These are phyloP conservation scores for Mucor lusitanicus DNA, from an alignment of 371 early-diverging fungal genomes.

Conservation along the genomic window DNA sequence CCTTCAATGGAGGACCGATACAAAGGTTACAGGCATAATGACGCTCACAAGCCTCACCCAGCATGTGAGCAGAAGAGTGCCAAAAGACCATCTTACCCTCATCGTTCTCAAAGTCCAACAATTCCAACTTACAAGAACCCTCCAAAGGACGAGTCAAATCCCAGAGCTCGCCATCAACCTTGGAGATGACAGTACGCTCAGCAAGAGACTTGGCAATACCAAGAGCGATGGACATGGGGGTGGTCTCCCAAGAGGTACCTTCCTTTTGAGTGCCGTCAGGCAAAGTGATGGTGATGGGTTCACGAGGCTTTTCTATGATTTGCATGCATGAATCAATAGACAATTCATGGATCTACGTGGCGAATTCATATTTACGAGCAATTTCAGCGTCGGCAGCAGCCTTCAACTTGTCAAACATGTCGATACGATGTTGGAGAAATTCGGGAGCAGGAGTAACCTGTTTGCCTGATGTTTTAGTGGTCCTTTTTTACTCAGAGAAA, in stretches of 20 bases:
- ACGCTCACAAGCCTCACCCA: conserved; percentile 98
- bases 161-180: conserved; percentile 93
- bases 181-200: conserved; percentile 93
- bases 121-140: conserved; percentile 78
- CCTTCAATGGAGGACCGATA: conserved; percentile 98
- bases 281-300: conserved; percentile 86
- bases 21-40: conserved; percentile 97
- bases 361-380: conserved; percentile 61
- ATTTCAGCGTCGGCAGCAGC: conserved; percentile 75
- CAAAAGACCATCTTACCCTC: conserved; percentile 98
- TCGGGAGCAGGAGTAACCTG: conserved; percentile 75
- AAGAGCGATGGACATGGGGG: conserved; percentile 94
- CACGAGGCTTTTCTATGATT: conserved; percentile 78
- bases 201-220: conserved; percentile 88
- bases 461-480: background rate
- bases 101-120: conserved; percentile 94
- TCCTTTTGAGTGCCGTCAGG: conserved; percentile 87
- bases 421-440: conserved; percentile 86
- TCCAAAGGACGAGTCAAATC: conserved; percentile 94
- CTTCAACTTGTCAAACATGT: conserved; percentile 90
- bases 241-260: conserved; percentile 95
- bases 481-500: background rate
- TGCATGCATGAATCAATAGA: background rate
- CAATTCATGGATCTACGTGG: background rate
- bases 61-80: conserved; percentile 99